Base-by-base conservation (phyloP, 495 filamentous ascomycete genomes). In the Cenococcum geophilum region DNA sequence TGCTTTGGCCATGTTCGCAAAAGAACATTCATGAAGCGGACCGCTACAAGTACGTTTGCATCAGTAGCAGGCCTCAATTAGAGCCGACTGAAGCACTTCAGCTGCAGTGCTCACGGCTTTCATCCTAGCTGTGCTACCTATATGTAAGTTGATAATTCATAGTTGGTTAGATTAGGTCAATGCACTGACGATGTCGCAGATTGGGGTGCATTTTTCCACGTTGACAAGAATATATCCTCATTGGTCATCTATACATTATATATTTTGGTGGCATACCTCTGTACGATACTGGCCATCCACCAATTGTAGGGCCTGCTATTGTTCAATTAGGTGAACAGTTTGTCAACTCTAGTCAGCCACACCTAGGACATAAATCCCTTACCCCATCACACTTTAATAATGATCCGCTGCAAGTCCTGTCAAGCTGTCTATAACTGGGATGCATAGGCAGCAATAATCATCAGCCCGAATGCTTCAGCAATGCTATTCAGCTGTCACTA, bases 201-300 rank as follows among this genome's bases (percentile, higher is more conserved):
- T 35, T 71, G 65, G 65, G 68, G 54, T 23, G 65, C 62, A 0
- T 62, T 71, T 21, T 63, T 58, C 36, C 57, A 66, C 43, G 49
- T 64, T 5, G 49, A 52, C 21, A 52, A 23, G 6, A 66, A 71
- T 53, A 45, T 68, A 10, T 42, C 21, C 1, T 51, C 54, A 16
- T 57, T 70, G 11, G 60, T 66, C 1, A 59, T 71, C 4, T 69
- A 69, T 54, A n/a, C n/a, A 63, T 71, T 36, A 67, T 70, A 3
- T 67, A 71, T 60, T 67, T 71, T 18, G 69, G 69, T 43, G 67
- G 69, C 18, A 55, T 57, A 34, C 58, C 69, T 12, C 69, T 67
- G 0, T 71, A 69, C 52, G 51, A 71, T 36, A 50, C 35, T 21
- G 55, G 58, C 12, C 27, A 60, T 43, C 32, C 52, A n/a, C 69